Evolutionary conservation across 257 asterid species (phyloP).

Genomic region (Ballota nigra): DNA sequence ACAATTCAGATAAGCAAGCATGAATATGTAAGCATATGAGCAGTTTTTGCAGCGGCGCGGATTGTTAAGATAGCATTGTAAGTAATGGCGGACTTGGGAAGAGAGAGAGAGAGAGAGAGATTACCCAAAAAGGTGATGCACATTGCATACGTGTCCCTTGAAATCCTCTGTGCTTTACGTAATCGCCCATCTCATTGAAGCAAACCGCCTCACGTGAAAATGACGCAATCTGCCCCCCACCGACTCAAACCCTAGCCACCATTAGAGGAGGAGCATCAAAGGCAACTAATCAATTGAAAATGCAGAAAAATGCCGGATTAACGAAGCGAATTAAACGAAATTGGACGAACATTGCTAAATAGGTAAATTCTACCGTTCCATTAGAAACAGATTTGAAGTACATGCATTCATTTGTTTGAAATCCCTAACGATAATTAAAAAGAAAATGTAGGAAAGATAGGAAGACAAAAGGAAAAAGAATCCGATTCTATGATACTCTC

Average conservation of each 20-base stretch:
- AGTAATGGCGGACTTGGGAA: background rate
- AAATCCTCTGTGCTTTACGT: conserved; percentile 2
- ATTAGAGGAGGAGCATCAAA: background rate
- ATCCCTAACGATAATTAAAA: conserved; percentile 12
- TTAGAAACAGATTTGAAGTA: conserved; percentile 14
- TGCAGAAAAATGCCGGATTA: background rate
- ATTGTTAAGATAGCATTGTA: background rate
- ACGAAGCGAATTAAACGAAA: background rate
- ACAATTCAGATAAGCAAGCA: background rate
- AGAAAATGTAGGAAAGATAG: background rate
- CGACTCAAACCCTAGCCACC: conserved; percentile 21
- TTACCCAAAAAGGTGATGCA: background rate
- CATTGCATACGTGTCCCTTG: conserved; percentile 16
- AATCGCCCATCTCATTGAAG: conserved; percentile 10
- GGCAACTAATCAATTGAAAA: background rate
- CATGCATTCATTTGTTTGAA: conserved; percentile 17
- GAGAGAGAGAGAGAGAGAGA: background rate
- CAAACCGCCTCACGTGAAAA: conserved; percentile 24
- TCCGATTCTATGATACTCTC: conserved; percentile 25
- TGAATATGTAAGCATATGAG: background rate
- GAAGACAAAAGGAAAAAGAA: conserved; percentile 13
- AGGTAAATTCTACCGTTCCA: conserved; percentile 18
- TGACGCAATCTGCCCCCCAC: background rate
- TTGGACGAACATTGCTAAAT: background rate
- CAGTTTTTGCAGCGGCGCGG: background rate